These are phyloP conservation scores for Trichomonas tenax DNA, from an alignment of 208 protist genomes.

Conservation along the genomic window DNA sequence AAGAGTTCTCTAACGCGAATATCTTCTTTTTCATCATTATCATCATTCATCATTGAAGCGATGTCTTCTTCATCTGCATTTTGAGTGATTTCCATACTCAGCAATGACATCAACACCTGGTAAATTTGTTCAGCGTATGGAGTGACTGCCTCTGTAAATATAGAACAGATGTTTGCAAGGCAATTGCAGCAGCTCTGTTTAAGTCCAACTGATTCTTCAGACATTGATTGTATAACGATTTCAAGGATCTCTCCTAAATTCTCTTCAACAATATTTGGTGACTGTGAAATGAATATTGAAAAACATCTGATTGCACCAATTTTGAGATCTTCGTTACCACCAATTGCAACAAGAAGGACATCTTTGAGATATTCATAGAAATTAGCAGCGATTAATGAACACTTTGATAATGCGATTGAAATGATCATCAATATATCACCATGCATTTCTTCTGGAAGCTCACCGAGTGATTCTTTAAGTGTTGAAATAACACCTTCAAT, in stretches of 20 bases:
- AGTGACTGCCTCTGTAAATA: neutral
- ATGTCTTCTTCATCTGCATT: neutral
- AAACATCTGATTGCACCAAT: neutral
- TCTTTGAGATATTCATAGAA: neutral
- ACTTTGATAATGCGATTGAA: neutral
- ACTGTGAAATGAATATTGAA: neutral
- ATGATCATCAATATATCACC: neutral
- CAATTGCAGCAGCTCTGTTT: neutral
- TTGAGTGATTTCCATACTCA: neutral
- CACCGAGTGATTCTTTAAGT: neutral
- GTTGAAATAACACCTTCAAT: neutral
- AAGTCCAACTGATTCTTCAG: neutral
- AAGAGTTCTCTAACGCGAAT: neutral
- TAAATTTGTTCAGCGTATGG: neutral
- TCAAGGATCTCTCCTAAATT: neutral
- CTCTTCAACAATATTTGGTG: neutral
- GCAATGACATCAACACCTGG: neutral
- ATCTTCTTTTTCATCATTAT: neutral
- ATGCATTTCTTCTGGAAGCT: neutral
- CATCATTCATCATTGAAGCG: neutral
- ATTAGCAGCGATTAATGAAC: neutral
- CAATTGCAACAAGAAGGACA: neutral
- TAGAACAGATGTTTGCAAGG: neutral
- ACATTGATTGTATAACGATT: neutral
- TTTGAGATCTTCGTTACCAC: neutral